phyloP scores from a whole-genome alignment of 257 asterid species.

The Solanum chmielewskii region DNA sequence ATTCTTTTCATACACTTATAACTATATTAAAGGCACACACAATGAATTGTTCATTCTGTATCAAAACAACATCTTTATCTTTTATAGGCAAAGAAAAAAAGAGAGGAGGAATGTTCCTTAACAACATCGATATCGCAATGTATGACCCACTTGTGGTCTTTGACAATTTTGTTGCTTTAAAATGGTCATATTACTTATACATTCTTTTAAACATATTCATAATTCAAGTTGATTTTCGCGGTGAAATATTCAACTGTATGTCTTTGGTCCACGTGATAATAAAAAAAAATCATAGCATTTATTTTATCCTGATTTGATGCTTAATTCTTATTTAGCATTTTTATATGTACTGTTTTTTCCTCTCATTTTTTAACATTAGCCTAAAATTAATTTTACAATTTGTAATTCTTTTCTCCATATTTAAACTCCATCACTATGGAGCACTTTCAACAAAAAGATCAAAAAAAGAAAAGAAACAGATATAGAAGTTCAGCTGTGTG shows the following conservation, averaged over 20 bases:
- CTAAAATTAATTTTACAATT: neutral
- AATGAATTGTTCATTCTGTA: neutral
- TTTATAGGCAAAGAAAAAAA: neutral
- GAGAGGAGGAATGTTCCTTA: neutral
- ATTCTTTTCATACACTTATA: neutral
- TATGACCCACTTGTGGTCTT: too few species aligned
- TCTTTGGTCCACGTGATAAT: neutral
- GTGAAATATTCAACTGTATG: accelerated
- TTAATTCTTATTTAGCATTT: too few species aligned
- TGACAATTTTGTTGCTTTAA: neutral
- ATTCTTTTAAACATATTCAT: neutral
- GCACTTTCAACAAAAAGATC: neutral
- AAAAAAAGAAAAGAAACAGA: neutral
- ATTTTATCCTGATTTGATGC: too few species aligned
- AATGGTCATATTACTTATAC: neutral
- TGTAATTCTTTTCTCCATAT: neutral
- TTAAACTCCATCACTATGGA: neutral
- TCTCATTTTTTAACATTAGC: too few species aligned
- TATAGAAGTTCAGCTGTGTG: neutral
- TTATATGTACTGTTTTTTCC: too few species aligned
- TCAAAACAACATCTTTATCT: neutral
- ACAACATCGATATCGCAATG: neutral
- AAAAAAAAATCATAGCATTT: too few species aligned
- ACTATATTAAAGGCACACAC: neutral
- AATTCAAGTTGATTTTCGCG: too few species aligned